A percentile compares a stretch with the other conserved stretches of the same genome.
phyloP scores from a whole-genome alignment of 768 basidiomycete genomes.

The Lactifluus subvellereus region DNA sequence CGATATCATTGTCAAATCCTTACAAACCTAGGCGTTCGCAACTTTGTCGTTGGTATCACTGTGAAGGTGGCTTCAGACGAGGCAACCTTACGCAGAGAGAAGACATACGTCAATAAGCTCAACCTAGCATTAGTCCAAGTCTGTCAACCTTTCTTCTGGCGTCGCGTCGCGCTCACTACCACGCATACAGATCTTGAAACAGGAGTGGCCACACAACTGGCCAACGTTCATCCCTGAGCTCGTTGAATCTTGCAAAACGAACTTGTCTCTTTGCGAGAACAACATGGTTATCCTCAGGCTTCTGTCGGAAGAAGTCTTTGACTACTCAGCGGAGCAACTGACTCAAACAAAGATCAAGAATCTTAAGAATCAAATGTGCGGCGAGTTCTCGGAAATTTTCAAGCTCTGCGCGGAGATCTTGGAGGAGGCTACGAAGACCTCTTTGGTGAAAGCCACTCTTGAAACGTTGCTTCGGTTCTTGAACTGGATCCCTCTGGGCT shows the following conservation, averaged over 20 bases:
- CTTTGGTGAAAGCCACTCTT: conserved; percentile 87
- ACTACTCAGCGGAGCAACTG: conserved; percentile 98
- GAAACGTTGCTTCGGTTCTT: conserved; percentile 94
- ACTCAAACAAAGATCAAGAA: conserved; percentile 97
- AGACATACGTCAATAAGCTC: conserved; percentile 91
- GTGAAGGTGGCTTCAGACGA: conserved; percentile 95
- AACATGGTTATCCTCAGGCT: conserved; percentile 98
- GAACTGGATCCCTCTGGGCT: conserved; percentile 98
- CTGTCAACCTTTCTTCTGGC: conserved; percentile 24
- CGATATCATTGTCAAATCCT: conserved; percentile 16
- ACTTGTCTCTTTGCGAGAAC: conserved; percentile 96
- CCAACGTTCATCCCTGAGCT: conserved; percentile 96
- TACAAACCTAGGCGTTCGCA: conserved; percentile 69
- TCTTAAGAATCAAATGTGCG: conserved; percentile 97
- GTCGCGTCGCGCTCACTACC: conserved; percentile 2
- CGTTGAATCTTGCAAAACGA: conserved; percentile 94
- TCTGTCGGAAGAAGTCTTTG: conserved; percentile 98
- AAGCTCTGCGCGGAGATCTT: conserved; percentile 94
- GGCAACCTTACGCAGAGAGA: conserved; percentile 80
- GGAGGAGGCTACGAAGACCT: conserved; percentile 94
- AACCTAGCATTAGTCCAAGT: conserved; percentile 95
- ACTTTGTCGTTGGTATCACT: conserved; percentile 90
- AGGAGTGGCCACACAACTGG: conserved; percentile 99
- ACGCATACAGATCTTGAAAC: conserved; percentile 82
- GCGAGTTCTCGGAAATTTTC: conserved; percentile 96